Evolutionary conservation across 2,329 filamentous ascomycete genomes (phyloP).

Genomic region (Xylariaceae sp.): DNA sequence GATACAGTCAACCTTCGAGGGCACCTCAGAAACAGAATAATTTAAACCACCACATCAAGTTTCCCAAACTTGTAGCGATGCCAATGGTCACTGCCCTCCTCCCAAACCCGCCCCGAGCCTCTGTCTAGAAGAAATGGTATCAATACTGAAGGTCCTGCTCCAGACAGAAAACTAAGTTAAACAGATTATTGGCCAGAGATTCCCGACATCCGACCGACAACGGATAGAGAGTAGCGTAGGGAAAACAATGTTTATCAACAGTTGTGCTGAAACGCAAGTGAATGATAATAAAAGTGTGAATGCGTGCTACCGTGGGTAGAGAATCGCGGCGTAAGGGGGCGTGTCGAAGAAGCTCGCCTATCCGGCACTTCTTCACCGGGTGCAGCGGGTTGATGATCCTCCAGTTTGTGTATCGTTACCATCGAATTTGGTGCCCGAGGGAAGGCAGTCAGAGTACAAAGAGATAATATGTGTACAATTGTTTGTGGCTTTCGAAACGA

Average conservation of each 20-base stretch:
- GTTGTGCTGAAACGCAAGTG: slow-evolving; percentile 20
- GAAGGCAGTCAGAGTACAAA: slow-evolving; percentile 16
- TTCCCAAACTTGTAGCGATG: neutral
- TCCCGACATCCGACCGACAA: slow-evolving; percentile 1
- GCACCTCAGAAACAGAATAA: neutral
- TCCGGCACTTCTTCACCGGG: slow-evolving; percentile 22
- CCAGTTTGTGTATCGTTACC: slow-evolving; percentile 20
- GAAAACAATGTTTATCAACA: slow-evolving; percentile 8
- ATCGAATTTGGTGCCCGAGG: slow-evolving; percentile 8
- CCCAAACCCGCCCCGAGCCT: too few relatives aligned
- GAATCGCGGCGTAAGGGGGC: slow-evolving; percentile 14
- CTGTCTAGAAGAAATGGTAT: slow-evolving; percentile 9
- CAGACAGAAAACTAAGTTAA: neutral
- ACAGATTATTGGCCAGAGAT: neutral
- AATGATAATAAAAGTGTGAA: slow-evolving; percentile 10
- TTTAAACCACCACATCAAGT: neutral
- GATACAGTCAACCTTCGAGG: slow-evolving; percentile 6
- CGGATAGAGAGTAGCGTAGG: neutral
- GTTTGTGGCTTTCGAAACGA: neutral
- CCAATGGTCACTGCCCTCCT: neutral
- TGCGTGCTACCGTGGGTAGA: slow-evolving; percentile 15
- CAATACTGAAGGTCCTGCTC: slow-evolving; percentile 1
- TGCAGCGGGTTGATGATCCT: slow-evolving; percentile 19
- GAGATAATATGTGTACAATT: slow-evolving; percentile 4
- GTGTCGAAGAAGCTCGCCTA: slow-evolving; percentile 22